Evolutionary conservation across 139 green algal species (phyloP).

Genomic region (Chlorella sorokiniana): DNA sequence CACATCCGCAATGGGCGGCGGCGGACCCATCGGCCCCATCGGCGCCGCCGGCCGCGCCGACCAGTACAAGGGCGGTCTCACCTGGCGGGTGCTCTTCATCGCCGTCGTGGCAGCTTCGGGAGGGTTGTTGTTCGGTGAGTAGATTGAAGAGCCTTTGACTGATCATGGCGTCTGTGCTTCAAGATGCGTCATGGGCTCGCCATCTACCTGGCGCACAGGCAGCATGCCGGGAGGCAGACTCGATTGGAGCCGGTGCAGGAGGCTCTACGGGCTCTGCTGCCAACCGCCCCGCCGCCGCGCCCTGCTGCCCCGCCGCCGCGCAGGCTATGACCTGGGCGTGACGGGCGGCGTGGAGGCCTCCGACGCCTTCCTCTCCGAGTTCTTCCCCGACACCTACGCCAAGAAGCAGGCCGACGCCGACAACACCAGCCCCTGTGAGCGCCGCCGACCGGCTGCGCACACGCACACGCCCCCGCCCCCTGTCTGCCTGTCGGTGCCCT

Average conservation of each 20-base stretch:
- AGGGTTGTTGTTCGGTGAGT: slow-evolving; percentile 64
- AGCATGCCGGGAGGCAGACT: too few relatives aligned
- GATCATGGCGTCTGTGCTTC: background rate
- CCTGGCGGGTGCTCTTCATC: background rate
- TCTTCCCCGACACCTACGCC: slow-evolving; percentile 60
- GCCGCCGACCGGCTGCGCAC: background rate
- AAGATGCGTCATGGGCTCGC: background rate
- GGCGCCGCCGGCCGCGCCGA: background rate
- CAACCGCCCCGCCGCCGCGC: background rate
- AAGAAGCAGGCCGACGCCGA: background rate
- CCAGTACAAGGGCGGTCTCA: slow-evolving; percentile 21
- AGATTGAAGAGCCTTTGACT: slow-evolving; percentile 23
- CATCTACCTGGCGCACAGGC: too few relatives aligned
- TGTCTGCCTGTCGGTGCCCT: background rate
- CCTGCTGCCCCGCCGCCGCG: background rate
- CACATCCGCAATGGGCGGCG: background rate
- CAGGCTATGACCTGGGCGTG: slow-evolving; percentile 27
- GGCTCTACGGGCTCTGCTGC: too few relatives aligned
- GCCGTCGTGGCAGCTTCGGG: slow-evolving; percentile 19
- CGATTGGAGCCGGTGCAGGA: too few relatives aligned
- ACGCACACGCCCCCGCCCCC: background rate
- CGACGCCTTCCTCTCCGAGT: slow-evolving; percentile 56
- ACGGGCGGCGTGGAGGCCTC: slow-evolving; percentile 59
- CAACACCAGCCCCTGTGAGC: slow-evolving; percentile 18
- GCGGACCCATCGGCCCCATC: background rate